These are phyloP conservation scores for Vitis hybrid DNA, from an alignment of 177 flowering plant species.

Conservation along the genomic window DNA sequence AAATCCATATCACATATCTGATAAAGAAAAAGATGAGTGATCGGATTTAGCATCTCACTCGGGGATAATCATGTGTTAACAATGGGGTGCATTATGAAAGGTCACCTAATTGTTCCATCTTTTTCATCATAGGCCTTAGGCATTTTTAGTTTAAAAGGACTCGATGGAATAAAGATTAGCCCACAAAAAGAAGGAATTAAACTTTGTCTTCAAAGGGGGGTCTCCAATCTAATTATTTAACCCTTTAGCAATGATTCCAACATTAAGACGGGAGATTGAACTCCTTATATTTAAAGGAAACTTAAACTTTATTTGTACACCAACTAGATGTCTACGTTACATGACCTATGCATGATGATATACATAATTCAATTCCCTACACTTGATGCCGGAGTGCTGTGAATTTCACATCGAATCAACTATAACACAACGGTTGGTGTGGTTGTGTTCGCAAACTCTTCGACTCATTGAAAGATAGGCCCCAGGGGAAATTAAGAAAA, in stretches of 20 bases:
- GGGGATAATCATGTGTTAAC: not conserved
- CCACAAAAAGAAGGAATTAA: not conserved
- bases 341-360: not conserved
- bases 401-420: not conserved
- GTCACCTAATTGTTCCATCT: not conserved
- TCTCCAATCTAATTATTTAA: too few species aligned
- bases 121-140: not conserved
- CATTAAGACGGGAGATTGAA: too few species aligned
- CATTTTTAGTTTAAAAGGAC: not conserved
- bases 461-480: too few species aligned
- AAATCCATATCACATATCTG: not conserved
- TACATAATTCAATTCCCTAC: not conserved
- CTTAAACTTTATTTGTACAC: too few species aligned
- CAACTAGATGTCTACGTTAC: too few species aligned
- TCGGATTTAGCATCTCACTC: not conserved
- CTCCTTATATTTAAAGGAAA: too few species aligned
- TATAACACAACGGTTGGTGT: not conserved
- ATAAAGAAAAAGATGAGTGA: not conserved
- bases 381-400: not conserved
- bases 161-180: not conserved
- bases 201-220: too few species aligned
- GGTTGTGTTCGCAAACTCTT: too few species aligned
- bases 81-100: slow-evolving; percentile 1
- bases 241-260: too few species aligned
- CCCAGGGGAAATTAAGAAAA: too few species aligned